Evolutionary conservation across 1,284 basidiomycete genomes (phyloP), one percentile per base, ranked within the genome.

Genomic region (Inonotus obliquus): DNA sequence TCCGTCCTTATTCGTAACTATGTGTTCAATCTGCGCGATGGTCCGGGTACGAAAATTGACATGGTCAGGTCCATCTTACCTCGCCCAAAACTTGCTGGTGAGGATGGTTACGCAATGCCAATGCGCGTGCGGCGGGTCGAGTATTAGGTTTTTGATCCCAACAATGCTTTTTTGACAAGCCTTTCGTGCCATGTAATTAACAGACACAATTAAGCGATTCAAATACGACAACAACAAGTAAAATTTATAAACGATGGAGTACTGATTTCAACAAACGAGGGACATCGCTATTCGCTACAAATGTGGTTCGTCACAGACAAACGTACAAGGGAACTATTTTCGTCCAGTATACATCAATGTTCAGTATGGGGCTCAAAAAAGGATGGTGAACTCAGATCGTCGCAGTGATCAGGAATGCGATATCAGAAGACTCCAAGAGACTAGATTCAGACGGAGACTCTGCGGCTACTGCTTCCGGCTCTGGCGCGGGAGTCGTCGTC

Each of bases 1-100:
- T 60, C 61, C 17, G 65, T 65, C 5, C 60, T 69, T 6, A 65
- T 69, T 35, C 65, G 67, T 19, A 65, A 67, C 55, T 69, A 63
- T 52, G 45, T 44, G 4, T 69, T 69, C 54, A 60, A 55, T 23
- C 51, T 67, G 49, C 61, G 63, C 11, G 68, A 68, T 54, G 65
- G 67, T 6, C 60, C 66, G 14, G 65, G 66, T 10, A 67, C 68
- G 5, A 67, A 69, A 54, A 47, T 69, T 25, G 66, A 64, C 9
- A 37, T 53, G 47, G 48, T 63, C 39, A 57, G 48, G 14, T 57
- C 62, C 7, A 63, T 63, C 11, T 21, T 63, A 19, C 62, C 58
- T 11, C 53, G 62, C 9, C 62, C 62, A 11, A 63, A 63, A 37
- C 37, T 63, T 35, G 58, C 29, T 19, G 62, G 62, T 11, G 62